phyloP scores from a whole-genome alignment of 805 yeast species.

The Hanseniaspora singularis region DNA sequence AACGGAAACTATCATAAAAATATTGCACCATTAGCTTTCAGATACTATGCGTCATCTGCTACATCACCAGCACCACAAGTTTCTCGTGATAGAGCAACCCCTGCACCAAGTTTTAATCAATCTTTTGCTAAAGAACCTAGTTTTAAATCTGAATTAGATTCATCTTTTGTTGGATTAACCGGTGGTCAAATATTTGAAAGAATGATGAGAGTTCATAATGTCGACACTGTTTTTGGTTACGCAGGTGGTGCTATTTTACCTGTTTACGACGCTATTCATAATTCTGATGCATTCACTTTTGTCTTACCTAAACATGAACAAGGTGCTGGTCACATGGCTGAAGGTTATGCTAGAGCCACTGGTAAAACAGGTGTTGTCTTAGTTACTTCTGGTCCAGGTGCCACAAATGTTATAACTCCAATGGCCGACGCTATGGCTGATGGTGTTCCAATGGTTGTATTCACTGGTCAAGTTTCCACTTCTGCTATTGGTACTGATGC shows the following conservation, averaged over 20 bases:
- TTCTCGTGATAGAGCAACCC: conserved; percentile 24
- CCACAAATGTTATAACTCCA: conserved; percentile 96
- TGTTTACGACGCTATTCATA: conserved; percentile 91
- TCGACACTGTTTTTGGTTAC: conserved; percentile 92
- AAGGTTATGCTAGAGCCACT: conserved; percentile 89
- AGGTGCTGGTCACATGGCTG: conserved; percentile 99
- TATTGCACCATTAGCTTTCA: not conserved
- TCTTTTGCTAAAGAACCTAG: conserved; percentile 19
- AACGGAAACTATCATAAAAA: not conserved
- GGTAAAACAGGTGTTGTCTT: conserved; percentile 97
- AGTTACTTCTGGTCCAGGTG: conserved; percentile 99
- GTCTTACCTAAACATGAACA: conserved; percentile 95
- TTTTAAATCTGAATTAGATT: conserved; percentile 41
- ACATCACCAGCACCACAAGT: conserved; percentile 9
- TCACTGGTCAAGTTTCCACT: conserved; percentile 95
- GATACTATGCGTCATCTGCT: not conserved
- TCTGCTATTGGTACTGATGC: conserved; percentile 95
- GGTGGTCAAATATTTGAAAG: conserved; percentile 98
- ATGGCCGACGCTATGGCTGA: conserved; percentile 95
- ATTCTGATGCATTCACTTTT: conserved; percentile 78
- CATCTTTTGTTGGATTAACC: conserved; percentile 85
- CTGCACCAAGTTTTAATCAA: conserved; percentile 30
- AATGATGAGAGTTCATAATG: conserved; percentile 94
- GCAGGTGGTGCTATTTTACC: conserved; percentile 99
- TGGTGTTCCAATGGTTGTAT: conserved; percentile 93